Evolutionary conservation across 306 rosid species (phyloP), one percentile per base, ranked within the genome.

Genomic region (Corylus avellana): DNA sequence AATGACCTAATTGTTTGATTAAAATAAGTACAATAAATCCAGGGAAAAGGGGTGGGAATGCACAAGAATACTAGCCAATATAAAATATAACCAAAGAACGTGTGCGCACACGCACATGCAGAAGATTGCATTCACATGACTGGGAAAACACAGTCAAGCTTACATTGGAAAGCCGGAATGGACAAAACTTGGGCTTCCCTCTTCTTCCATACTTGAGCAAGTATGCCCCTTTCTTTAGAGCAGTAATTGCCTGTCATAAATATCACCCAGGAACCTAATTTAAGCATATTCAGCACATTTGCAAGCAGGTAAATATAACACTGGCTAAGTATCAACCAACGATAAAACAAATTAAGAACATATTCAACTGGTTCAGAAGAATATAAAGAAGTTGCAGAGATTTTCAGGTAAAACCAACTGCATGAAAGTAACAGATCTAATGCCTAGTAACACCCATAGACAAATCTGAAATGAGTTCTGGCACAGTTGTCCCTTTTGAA

Each of bases 161-260:
- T 84, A 96, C 99, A 86, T 93, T 96, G 66, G 99, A 96, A 83
- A 96, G 98, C 50, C 96, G 94, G 76, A 96, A 93, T 59, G 97
- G 98, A 77, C 99, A 96, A 86, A 88, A 91, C 81, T 96, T 96
- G 84, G 98, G 99, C 81, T 91, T 96, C 70, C 99, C 99, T 82
- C 99, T 91, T 87, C 99, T 93, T 81, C 98, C 99, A 78, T 95
- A 95, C 89, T 95, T 95, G 84, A 95, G 97, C 85, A 95, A 89
- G 91, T 54, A 79, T 53, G 98, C 99, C 83, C 99, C 98, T 84
- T 96, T 96, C 91, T 96, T 96, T 76, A 96, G 83, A 83, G 99
- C 97, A 82, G 97, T 96, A 79, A 96, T 89, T 72, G 99, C 99
- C 99, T 96, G 87, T 84, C 27, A 75, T 35, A 75, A 85, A 82